Evolutionary conservation across 805 yeast genomes (phyloP), one percentile per base, ranked within the genome.

Genomic region (Metschnikowia sp.): DNA sequence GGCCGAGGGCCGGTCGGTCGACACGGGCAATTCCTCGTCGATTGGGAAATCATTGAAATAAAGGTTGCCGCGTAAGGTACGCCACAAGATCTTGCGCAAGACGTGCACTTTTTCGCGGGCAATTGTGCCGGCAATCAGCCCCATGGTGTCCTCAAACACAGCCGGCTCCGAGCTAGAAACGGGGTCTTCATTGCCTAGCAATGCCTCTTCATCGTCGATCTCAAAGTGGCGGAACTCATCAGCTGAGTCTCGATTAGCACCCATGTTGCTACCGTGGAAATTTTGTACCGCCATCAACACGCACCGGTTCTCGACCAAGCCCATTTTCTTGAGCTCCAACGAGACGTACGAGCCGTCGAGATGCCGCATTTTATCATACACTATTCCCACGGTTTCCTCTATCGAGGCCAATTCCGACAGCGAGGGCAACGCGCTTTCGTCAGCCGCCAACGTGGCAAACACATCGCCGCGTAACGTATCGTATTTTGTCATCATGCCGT

Each of bases 401-500:
- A 69, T 56, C 12, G 59, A 63, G 50, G 70, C 75, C 60, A 70
- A 61, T 34, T 68, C 73, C 10, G 71, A 61, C 2, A 63, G 42
- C 7, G 67, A 42, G 4, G 74, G 74, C 37, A 70, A 58, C 3
- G 52, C 52, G 32, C 51, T 41, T 56, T 86, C 78, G 50, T 91
- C 88, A 3, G 75, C 69, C 36, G 83, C 50, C 35, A 64, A 50
- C 30, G 61, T 60, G 39, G 60, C 60, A 41, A 49, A 58, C 3
- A 58, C 45, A 45, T 67, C 70, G 6, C 59, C 56, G 42, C 55
- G 60, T 7, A 61, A 37, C 2, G 68, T 60, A 12, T 56, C 56
- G 52, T 63, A 65, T 45, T 65, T 70, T 15, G 37, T 29, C 74
- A 72, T 67, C 35, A 60, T 54, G 6, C 55, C 44, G 42, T 57